A percentile compares a stretch with the other conserved stretches of the same genome.
These are phyloP conservation scores for Leishmania martiniquensis DNA, from an alignment of 208 protist genomes.

Conservation along the genomic window DNA sequence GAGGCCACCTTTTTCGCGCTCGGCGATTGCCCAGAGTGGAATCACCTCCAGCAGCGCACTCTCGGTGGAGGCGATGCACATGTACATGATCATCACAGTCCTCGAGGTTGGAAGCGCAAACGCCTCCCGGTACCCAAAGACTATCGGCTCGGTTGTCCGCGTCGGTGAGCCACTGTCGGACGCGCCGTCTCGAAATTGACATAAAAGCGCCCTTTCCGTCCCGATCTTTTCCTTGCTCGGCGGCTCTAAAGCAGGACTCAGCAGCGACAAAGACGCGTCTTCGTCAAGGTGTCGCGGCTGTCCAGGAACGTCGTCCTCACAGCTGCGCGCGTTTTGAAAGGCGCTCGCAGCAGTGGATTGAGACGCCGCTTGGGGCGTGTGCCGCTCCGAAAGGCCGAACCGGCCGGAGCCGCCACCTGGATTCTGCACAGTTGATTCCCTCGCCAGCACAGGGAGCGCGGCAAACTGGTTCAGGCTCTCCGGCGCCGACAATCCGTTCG, in stretches of 20 bases:
- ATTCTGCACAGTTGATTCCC: neutral
- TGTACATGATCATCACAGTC: constrained; percentile 58
- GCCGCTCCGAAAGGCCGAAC: neutral
- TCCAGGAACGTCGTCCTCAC: neutral
- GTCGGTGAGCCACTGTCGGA: neutral
- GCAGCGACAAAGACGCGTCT: neutral
- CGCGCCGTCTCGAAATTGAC: neutral
- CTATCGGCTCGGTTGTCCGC: neutral
- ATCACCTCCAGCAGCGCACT: constrained; percentile 55
- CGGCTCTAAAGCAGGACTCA: neutral
- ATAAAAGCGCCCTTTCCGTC: neutral
- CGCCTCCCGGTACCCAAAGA: constrained; percentile 59
- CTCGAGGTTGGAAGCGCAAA: constrained; percentile 43
- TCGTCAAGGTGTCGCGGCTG: neutral
- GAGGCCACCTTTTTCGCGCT: constrained; percentile 46
- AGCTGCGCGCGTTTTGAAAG: constrained; percentile 12
- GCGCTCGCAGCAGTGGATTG: neutral
- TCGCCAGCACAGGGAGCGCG: neutral
- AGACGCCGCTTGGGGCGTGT: neutral
- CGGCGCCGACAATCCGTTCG: neutral
- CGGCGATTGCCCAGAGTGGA: constrained; percentile 64
- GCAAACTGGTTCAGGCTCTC: constrained; percentile 18
- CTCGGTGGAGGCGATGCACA: constrained; percentile 57
- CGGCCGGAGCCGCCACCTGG: no score
- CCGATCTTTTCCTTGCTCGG: neutral